Evolutionary conservation across 169 alveolate species (phyloP).

Genomic region (Cryptosporidium parvum): DNA sequence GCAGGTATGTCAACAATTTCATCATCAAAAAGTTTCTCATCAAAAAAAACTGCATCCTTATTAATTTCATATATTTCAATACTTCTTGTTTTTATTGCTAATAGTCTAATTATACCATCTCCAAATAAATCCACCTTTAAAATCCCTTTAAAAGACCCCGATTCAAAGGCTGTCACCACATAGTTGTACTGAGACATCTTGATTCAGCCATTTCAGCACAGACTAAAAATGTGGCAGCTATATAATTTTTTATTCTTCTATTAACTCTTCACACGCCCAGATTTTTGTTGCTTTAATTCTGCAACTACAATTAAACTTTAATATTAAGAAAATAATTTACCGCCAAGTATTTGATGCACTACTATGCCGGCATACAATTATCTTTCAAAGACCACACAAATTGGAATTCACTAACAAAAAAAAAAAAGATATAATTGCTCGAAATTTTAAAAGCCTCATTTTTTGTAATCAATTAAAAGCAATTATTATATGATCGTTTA

Average conservation of each 20-base stretch:
- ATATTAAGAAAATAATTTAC: neutral
- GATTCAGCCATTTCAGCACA: neutral
- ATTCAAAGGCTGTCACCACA: conserved; percentile 66
- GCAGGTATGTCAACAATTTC: conserved; percentile 23
- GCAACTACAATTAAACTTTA: neutral
- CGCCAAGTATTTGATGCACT: neutral
- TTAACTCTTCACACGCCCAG: neutral
- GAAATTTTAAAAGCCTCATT: neutral
- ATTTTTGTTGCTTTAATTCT: neutral
- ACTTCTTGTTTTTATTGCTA: conserved; percentile 44
- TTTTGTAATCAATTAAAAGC: neutral
- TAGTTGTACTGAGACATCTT: conserved; percentile 73
- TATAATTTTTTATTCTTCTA: neutral
- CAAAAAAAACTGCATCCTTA: neutral
- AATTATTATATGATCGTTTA: neutral
- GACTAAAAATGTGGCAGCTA: neutral
- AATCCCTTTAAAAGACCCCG: conserved; percentile 44
- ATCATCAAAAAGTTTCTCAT: neutral
- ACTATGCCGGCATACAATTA: neutral
- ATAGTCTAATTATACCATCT: conserved; percentile 52
- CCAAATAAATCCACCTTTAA: conserved; percentile 58
- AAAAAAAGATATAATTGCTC: neutral
- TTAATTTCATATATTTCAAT: conserved; percentile 47
- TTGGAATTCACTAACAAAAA: too few relatives aligned
- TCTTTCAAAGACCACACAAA: neutral